Percentiles rank a stretch among this genome's conserved stretches.
Conservation (phyloP, 192 early-diverging fungal species). For the Pilaira anomala region DNA sequence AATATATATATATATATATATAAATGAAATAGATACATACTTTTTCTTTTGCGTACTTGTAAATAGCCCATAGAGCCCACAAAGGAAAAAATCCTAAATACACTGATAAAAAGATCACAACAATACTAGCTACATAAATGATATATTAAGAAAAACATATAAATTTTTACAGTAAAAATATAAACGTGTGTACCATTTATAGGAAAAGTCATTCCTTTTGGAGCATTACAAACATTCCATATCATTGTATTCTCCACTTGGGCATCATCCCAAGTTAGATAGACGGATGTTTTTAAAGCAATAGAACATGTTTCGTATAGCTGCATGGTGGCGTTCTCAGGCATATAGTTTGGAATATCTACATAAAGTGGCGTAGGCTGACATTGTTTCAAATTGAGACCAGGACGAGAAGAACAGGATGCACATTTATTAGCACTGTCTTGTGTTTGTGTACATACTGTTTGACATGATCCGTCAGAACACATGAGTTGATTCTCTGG, state of each 20-base stretch:
- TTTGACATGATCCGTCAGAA: slow-evolving; percentile 49
- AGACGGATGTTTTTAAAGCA: slow-evolving; percentile 19
- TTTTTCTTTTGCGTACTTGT: slow-evolving; percentile 35
- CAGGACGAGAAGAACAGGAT: slow-evolving; percentile 37
- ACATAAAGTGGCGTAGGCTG: slow-evolving; percentile 23
- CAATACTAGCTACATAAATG: slow-evolving; percentile 36
- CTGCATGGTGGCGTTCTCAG: slow-evolving; percentile 32
- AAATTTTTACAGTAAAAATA: no score
- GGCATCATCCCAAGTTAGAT: slow-evolving; percentile 31
- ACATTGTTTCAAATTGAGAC: slow-evolving; percentile 33
- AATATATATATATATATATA: no score
- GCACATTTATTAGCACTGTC: slow-evolving; percentile 38
- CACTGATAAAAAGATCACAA: slow-evolving; percentile 35
- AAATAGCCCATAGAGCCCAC: slow-evolving; percentile 37
- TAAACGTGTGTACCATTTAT: slow-evolving; percentile 33
- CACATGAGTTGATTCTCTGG: slow-evolving; percentile 38
- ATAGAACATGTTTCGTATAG: slow-evolving; percentile 36
- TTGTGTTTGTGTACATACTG: slow-evolving; percentile 24
- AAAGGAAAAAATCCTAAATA: slow-evolving; percentile 24
- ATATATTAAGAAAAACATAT: slow-evolving; percentile 6
- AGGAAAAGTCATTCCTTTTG: slow-evolving; percentile 19
- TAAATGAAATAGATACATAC: slow-evolving; percentile 13
- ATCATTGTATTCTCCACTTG: slow-evolving; percentile 14
- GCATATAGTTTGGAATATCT: slow-evolving; percentile 42
- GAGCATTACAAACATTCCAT: slow-evolving; percentile 38